Percentiles rank a stretch among this genome's conserved stretches.
Conservation (phyloP, 176 grass and related monocot genomes). For the Pontederia crassipes region DNA sequence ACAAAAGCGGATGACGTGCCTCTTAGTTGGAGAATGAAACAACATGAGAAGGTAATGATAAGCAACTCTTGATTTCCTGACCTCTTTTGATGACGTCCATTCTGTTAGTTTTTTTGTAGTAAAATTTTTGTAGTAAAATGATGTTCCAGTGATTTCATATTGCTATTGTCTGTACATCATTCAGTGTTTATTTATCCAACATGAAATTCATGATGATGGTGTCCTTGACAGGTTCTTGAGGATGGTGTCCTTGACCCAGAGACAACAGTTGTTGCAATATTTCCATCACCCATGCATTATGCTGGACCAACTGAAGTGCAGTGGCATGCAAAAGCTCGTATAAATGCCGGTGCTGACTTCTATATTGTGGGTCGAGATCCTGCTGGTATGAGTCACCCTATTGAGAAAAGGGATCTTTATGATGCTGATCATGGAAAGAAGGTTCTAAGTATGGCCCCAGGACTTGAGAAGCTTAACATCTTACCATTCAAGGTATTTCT, state of each 20-base stretch:
- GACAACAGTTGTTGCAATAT: constrained; percentile 89
- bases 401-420: constrained; percentile 79
- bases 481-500: constrained; percentile 82
- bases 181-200: too few species aligned
- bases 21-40: constrained; percentile 91
- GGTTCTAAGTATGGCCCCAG: constrained; percentile 86
- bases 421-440: constrained; percentile 98
- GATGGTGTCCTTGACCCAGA: constrained; percentile 88
- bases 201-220: not conserved
- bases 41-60: constrained; percentile 80
- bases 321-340: constrained; percentile 94
- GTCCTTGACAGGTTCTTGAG: constrained; percentile 67
- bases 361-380: constrained; percentile 97
- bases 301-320: constrained; percentile 96
- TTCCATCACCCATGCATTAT: constrained; percentile 98
- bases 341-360: constrained; percentile 97
- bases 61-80: not conserved
- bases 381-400: constrained; percentile 85
- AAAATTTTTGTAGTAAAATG: too few species aligned
- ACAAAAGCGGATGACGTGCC: constrained; percentile 96
- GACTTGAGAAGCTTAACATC: constrained; percentile 89
- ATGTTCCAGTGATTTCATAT: too few species aligned
- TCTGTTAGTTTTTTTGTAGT: too few species aligned
- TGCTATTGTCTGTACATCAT: too few species aligned
- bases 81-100: too few species aligned